Evolutionary conservation across 106 monocot genomes (phyloP).

Genomic region (Acanthochlamys bracteata): DNA sequence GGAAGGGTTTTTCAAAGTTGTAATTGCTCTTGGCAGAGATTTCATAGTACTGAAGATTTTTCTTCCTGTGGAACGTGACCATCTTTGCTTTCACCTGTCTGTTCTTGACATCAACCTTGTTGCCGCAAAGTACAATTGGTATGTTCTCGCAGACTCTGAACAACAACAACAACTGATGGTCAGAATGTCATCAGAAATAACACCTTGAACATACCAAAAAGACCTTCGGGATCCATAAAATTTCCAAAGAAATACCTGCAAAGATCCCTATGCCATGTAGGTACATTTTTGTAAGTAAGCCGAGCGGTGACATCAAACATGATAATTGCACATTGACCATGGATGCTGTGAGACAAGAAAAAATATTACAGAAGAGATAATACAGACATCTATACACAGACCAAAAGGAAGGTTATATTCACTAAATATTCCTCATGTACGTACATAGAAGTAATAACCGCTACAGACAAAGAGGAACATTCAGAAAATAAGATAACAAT

Average conservation of each 20-base stretch:
- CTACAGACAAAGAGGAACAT: too few relatives aligned
- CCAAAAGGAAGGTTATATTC: neutral
- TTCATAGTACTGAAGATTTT: slow-evolving; percentile 41
- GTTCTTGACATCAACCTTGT: slow-evolving; percentile 48
- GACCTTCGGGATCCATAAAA: too few relatives aligned
- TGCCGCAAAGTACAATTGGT: slow-evolving; percentile 35
- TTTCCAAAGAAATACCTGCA: slow-evolving; percentile 27
- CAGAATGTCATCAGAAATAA: neutral
- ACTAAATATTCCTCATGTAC: too few relatives aligned
- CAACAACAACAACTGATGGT: neutral
- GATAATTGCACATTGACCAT: slow-evolving; percentile 67
- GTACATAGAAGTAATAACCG: too few relatives aligned
- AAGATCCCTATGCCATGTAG: slow-evolving; percentile 51
- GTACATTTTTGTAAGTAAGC: slow-evolving; percentile 60
- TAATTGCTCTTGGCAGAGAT: slow-evolving; percentile 46
- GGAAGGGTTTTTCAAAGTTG: slow-evolving; percentile 39
- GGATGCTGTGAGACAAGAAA: slow-evolving; percentile 29
- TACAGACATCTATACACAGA: neutral
- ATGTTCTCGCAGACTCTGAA: slow-evolving; percentile 35
- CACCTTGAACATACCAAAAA: neutral
- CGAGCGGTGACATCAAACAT: slow-evolving; percentile 72
- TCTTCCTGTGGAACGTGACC: slow-evolving; percentile 42
- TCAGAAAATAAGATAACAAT: too few relatives aligned
- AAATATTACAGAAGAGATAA: too few relatives aligned
- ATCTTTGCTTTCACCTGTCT: slow-evolving; percentile 36